Base-by-base conservation (phyloP, 1,284 basidiomycete genomes). In the Pseudozyma flocculosa region DNA sequence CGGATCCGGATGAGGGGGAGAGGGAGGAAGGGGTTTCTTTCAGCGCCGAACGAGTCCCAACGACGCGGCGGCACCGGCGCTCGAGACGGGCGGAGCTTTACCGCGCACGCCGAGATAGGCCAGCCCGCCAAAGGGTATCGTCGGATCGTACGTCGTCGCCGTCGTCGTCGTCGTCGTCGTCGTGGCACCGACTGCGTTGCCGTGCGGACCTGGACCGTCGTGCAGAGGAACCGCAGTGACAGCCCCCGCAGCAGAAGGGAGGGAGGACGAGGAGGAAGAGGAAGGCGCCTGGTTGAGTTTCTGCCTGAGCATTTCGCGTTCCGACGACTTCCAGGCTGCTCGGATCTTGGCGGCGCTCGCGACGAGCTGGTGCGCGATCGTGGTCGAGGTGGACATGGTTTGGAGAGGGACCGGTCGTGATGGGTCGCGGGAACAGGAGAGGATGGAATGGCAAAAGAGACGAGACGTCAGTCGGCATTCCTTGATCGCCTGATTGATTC, bases 281-380 rank as follows among this genome's bases (percentile, higher is more conserved):
- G n/a, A n/a, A n/a, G n/a, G n/a, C 26, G 7, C 26, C 11, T 29
- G 26, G 11, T 29, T 29, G 26, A 29, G 19, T 18, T 40, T 14
- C 7, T 40, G 18, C 3, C 19, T 7, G 8, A 19, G 19, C 4
- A 18, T 14, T 23, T 63, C 67, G 11, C 71, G 55, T 36, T 70
- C 53, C 15, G 54, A 21, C 10, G 69, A 57, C 40, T 73, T 73
- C 71, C 71, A 73, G 5, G 71, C 71, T 2, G 66, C 47, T 8
- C 69, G 66, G 22, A 73, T 71, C 9, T 59, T 50, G 10, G 71
- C 61, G 1, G 61, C 69, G 0, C 65, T 59, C 10, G 40, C 56
- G 24, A 73, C 45, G 8, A 73, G 60, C 47, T 62, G 18, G 14
- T 11, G 8, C 18, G 38, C 10, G 38, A 21, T 18, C 4, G 19